Evolutionary conservation across 139 green algal genomes (phyloP).

Genomic region (Raphidocelis subcapitata): DNA sequence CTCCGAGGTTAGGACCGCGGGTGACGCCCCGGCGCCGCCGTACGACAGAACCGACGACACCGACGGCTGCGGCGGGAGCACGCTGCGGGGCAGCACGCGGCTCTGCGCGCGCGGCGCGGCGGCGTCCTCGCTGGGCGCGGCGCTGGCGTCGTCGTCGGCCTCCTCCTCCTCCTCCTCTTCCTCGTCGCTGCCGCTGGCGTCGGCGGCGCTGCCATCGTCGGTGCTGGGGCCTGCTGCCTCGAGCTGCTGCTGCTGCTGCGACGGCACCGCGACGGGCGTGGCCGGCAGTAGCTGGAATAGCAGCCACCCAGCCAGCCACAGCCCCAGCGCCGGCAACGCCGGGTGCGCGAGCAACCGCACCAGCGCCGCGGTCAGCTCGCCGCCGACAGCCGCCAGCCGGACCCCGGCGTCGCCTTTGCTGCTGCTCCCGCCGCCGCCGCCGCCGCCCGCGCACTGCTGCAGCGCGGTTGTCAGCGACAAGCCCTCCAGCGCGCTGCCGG

Average conservation of each 20-base stretch:
- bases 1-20: background rate
- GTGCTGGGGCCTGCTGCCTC: no score
- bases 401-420: background rate
- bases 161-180: no score
- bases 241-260: constrained; percentile 7
- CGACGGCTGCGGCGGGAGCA: no score
- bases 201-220: no score
- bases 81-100: no score
- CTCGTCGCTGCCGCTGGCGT: no score
- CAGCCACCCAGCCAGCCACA: constrained; percentile 54
- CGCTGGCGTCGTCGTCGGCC: no score
- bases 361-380: constrained; percentile 12
- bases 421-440: background rate
- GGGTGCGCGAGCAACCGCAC: constrained; percentile 12
- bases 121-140: no score
- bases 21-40: background rate
- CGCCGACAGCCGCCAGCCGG: background rate
- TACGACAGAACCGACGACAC: background rate
- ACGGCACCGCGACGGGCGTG: background rate
- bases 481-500: background rate
- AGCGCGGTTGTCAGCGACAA: background rate
- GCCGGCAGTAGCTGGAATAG: constrained; percentile 52
- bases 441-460: background rate
- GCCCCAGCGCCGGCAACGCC: constrained; percentile 44
- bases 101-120: no score